Base-by-base conservation (phyloP, 1,139 yeast genomes). In the Zygosaccharomyces sapae region DNA sequence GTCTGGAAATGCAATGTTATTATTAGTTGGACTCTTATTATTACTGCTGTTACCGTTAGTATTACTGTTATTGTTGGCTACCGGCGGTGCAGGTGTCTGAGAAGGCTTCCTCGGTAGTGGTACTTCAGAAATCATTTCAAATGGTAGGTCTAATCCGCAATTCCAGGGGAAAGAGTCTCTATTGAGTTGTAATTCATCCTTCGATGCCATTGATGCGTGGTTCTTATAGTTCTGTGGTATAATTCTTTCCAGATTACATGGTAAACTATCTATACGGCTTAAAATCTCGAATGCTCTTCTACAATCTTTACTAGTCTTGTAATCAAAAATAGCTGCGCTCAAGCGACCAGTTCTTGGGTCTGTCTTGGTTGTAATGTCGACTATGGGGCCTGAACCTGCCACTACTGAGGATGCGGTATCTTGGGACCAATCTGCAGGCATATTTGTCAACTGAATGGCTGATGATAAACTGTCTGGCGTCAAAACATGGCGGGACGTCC, bases 1-100 rank as follows among this genome's bases (percentile, higher is more conserved):
- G 38, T 70, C 71, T 1, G 83, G 81, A 57, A 73, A 68, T 27
- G 58, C 63, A 22, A 59, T 61, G 16, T 49, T 45, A 19, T 45
- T 41, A 22, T 44, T 47, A 8, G 31, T 5, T 27, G 31, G 31
- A 27, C 31, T 24, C 31, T 24, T 16, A 10, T 37, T 37, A 8
- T 42, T 45, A 6, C 30, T 41, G 12, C 38, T 20, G 41, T 36
- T 16, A 33, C 38, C 24, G 16, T 45, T 41, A 29, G 44, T 43
- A 40, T 38, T 43, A 22, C 35, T 12, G 37, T 12, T 34, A 16
- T 34, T 31, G 24, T 47, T 9, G 16, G 41, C 41, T n/a, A 25
- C 38, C 2, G 57, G 12, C 1, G 46, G 34, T 4, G 53, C 45
- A 7, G 49, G 45, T 7, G 55, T 38, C 25, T 43, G 45, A 18